phyloP scores from a whole-genome alignment of 2,329 filamentous ascomycete genomes.

The Westerdykella aurantiaca region DNA sequence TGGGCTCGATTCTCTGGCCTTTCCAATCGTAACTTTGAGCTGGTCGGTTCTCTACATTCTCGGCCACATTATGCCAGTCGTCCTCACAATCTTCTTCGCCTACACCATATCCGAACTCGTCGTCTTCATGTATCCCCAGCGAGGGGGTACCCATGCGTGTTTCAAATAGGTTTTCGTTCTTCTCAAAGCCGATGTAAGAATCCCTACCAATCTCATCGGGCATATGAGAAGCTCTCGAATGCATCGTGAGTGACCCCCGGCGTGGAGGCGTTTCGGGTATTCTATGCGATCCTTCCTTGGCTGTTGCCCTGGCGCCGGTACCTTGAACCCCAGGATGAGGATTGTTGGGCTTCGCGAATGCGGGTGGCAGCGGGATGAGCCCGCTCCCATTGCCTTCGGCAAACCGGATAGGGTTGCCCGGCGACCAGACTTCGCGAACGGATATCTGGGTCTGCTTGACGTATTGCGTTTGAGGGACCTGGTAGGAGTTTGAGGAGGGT shows the following conservation, averaged over 20 bases:
- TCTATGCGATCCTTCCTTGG: slow-evolving; percentile 13
- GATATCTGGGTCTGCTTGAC: slow-evolving; percentile 27
- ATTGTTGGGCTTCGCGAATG: too few species aligned
- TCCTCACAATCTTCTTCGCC: slow-evolving; percentile 15
- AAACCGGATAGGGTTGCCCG: slow-evolving; percentile 22
- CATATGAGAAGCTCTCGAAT: slow-evolving; percentile 6
- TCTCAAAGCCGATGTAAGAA: slow-evolving; percentile 18
- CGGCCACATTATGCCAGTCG: slow-evolving; percentile 27
- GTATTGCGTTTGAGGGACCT: slow-evolving; percentile 31
- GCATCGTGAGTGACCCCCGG: slow-evolving; percentile 8
- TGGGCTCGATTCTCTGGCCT: slow-evolving; percentile 16
- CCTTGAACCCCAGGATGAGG: background rate
- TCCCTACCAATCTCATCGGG: slow-evolving; percentile 20
- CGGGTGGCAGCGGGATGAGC: background rate
- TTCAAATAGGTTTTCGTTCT: slow-evolving; percentile 18
- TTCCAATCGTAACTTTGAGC: slow-evolving; percentile 24
- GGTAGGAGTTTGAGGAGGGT: slow-evolving; percentile 8
- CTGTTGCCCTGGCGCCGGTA: background rate
- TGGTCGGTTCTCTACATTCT: slow-evolving; percentile 37
- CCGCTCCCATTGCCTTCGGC: slow-evolving; percentile 11
- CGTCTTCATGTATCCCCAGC: slow-evolving; percentile 8
- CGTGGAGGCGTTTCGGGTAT: slow-evolving; percentile 22
- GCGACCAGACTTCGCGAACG: slow-evolving; percentile 23
- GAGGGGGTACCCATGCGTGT: slow-evolving; percentile 17
- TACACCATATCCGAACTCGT: slow-evolving; percentile 3